Base-by-base conservation (phyloP, 2,329 filamentous ascomycete genomes). In the Aureobasidium mangrovei region DNA sequence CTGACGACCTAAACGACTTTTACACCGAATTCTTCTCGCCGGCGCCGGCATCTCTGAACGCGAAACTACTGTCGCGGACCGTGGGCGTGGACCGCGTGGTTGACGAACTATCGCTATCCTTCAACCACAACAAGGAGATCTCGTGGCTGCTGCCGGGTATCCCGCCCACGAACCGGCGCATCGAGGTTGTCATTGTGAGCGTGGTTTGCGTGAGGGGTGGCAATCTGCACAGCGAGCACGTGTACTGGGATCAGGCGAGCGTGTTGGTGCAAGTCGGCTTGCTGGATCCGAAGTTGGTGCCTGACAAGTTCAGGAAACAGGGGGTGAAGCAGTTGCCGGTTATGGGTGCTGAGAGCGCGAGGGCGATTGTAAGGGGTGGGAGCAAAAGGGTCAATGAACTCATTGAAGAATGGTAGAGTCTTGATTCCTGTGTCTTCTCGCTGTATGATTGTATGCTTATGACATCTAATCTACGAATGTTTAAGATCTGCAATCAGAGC, bases 231-330 rank as follows among this genome's bases (percentile, higher is more conserved):
- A 76, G 74, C 18, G 80, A 83, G 63, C 73, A 81, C 49, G 66
- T 81, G 3, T 82, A 83, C 62, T 83, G 80, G 80, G 80, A 83
- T 60, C 80, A 83, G 60, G 80, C 80, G 7, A 77, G 72, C 45
- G 79, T 83, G 6, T 63, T 83, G 10, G 76, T 82, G 42, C 80
- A 83, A 62, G 69, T 80, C 0, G 80, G 80, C 0, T 60, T 83
- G 56, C 56, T 83, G 47, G 77, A 82, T 66, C 74, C 78, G n/a
- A 77, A 79, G 55, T 60, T 73, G 1, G 70, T 82, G 24, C 76
- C 78, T 0, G 65, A 72, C 38, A 65, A 70, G 7, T 69, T 72
- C 36, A 73, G 69, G 66, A 69, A 70, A 56, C 64, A 65, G 28
- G 72, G 74, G 2, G 67, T 77, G 5, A 70, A 76, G 60, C 67